Evolutionary conservation across 2,329 filamentous ascomycete genomes (phyloP).

Genomic region (Gaeumannomyces tritici): DNA sequence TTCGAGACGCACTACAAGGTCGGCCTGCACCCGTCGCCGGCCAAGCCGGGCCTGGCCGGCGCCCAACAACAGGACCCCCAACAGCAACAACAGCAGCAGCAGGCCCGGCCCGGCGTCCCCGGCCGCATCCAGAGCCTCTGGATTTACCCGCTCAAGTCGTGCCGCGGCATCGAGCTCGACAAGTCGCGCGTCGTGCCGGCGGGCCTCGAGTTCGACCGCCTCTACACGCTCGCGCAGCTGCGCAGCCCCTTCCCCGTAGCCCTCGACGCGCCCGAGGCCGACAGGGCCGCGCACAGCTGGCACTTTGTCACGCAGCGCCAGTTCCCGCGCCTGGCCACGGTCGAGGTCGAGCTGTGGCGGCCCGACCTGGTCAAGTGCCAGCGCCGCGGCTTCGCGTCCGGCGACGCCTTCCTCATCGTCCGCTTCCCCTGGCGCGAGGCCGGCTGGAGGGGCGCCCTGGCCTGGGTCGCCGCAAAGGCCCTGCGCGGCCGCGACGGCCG

Average conservation of each 20-base stretch:
- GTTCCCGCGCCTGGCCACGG: constrained; percentile 59
- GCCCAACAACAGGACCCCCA: constrained; percentile 27
- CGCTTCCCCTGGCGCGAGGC: constrained; percentile 52
- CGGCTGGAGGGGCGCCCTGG: constrained; percentile 37
- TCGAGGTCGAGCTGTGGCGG: constrained; percentile 59
- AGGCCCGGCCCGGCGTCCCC: constrained; percentile 9
- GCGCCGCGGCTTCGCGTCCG: constrained; percentile 31
- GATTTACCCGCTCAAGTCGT: constrained; percentile 79
- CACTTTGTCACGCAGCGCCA: constrained; percentile 62
- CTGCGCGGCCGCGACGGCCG: constrained; percentile 35
- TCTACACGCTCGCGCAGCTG: constrained; percentile 73
- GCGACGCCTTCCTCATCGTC: constrained; percentile 52
- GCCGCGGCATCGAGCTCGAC: constrained; percentile 63
- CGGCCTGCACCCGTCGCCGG: constrained; percentile 25
- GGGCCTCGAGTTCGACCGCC: constrained; percentile 70
- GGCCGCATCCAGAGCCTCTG: constrained; percentile 51
- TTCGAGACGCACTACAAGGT: constrained; percentile 42
- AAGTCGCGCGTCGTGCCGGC: constrained; percentile 53
- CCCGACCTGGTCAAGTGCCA: constrained; percentile 50
- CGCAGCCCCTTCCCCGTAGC: constrained; percentile 35
- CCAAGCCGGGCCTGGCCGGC: not conserved
- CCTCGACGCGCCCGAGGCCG: constrained; percentile 18
- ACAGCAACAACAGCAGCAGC: constrained; percentile 7
- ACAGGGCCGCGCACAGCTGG: constrained; percentile 45
- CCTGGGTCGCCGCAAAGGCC: constrained; percentile 39